Base-by-base conservation (phyloP, 2,329 filamentous ascomycete species). In the Sclerotinia glacialis region DNA sequence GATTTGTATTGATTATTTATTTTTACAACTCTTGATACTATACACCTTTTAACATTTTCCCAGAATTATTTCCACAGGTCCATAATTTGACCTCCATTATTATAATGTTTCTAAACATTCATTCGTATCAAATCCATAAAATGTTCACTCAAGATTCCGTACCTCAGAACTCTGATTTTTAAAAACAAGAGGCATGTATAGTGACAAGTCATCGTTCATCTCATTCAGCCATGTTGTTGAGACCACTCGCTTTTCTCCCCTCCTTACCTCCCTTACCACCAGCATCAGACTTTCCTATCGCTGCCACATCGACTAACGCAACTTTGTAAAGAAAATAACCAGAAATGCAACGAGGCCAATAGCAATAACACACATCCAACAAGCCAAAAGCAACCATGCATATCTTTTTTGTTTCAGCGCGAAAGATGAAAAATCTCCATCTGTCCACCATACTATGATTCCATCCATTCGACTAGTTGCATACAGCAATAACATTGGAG, bases 401-500 rank as follows among this genome's bases (percentile, higher is more conserved):
- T 65, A 67, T 52, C 64, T 69, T 70, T 76, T 75, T 50, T 75
- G 70, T 11, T 46, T 60, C 52, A 68, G 69, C 4, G 66, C 67
- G 59, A 75, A 75, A 26, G 63, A 60, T 7, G 58, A 67, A 47
- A 72, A 69, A 37, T 73, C 70, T 5, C 73, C 72, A 12, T 69
- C 60, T 11, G 71, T 74, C 66, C 67, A 71, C 71, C 71, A 75
- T 9, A 59, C 18, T 44, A 76, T 70, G 11, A 75, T 37, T 34
- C 66, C 62, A 62, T 76, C 74, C 28, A 76, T 65, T 21, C 62
- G 42, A 50, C 75, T 73, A 61, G 67, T 60, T 26, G 68, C 68
- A 50, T 72, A 74, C 8, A 75, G 62, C 3, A 75, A 47, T 14
- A 76, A 65, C 16, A 72, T 55, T 11, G 74, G 74, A 11, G 73